Evolutionary conservation across 805 yeast species (phyloP).

Genomic region (Nematodospora valgi): DNA sequence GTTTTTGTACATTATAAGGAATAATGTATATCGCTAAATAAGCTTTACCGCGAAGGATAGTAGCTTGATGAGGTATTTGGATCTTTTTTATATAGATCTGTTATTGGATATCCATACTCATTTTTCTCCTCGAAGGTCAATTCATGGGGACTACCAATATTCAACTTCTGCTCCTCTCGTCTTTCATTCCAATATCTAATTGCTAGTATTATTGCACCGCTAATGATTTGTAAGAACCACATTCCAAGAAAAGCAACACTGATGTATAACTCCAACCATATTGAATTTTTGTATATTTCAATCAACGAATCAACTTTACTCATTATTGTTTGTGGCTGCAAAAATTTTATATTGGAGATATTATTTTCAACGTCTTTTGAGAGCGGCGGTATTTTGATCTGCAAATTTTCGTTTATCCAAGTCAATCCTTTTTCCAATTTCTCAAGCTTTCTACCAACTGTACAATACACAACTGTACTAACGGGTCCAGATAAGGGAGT

Average conservation of each 20-base stretch:
- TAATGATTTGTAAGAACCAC: constrained; percentile 47
- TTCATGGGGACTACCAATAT: constrained; percentile 26
- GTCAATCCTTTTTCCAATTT: constrained; percentile 66
- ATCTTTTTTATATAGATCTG: not conserved
- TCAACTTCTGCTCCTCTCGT: not conserved
- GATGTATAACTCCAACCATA: constrained; percentile 46
- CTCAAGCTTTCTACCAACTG: constrained; percentile 68
- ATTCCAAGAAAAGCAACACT: constrained; percentile 41
- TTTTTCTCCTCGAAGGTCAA: constrained; percentile 21
- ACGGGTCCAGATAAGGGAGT: constrained; percentile 68
- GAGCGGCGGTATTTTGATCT: constrained; percentile 55
- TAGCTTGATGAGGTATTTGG: constrained; percentile 5
- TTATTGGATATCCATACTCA: constrained; percentile 25
- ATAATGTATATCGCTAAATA: constrained; percentile 1
- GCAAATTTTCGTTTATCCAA: constrained; percentile 70
- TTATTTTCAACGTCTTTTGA: constrained; percentile 9
- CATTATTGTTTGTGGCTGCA: constrained; percentile 9
- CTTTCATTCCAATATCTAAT: not conserved
- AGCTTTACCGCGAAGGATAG: not conserved
- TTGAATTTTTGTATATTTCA: constrained; percentile 27
- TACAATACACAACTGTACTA: constrained; percentile 69
- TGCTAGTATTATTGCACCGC: constrained; percentile 22
- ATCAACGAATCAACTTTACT: constrained; percentile 23
- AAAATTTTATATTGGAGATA: constrained; percentile 8
- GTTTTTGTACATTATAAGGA: not conserved